A percentile compares a stretch with the other conserved stretches of the same genome.
These are phyloP conservation scores for Phenoliferia sp. DNA, from an alignment of 1,284 basidiomycete species.

Conservation along the genomic window DNA sequence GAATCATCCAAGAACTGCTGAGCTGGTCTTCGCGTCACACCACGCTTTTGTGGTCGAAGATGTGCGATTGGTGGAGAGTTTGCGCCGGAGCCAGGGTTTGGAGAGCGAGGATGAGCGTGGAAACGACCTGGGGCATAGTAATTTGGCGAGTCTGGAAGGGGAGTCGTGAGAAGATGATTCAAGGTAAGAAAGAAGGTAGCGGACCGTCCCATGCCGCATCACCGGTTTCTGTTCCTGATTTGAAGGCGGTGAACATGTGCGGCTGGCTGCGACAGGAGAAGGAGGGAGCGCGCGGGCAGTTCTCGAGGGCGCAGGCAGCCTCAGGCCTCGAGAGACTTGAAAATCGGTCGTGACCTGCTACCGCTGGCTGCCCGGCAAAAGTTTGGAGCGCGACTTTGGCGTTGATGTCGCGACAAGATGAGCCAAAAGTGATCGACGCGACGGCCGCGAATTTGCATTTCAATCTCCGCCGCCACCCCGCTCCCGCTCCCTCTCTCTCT, in stretches of 20 bases:
- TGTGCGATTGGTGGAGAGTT: not conserved
- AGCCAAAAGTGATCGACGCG: not conserved
- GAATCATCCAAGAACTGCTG: not conserved
- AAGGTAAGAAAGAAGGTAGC: not conserved
- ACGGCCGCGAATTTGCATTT: too few relatives aligned
- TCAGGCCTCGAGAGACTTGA: too few relatives aligned
- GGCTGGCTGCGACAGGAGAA: not conserved
- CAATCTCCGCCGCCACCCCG: too few relatives aligned
- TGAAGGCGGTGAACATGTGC: slow-evolving; percentile 20
- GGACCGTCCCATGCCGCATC: slow-evolving; percentile 15
- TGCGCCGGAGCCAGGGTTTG: not conserved
- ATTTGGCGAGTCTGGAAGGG: slow-evolving; percentile 12
- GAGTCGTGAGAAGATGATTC: not conserved
- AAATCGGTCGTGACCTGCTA: not conserved
- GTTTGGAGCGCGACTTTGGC: not conserved
- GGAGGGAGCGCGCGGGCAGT: too few relatives aligned
- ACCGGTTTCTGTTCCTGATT: slow-evolving; percentile 4
- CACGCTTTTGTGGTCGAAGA: not conserved
- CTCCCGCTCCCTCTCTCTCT: not conserved
- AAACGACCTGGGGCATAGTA: slow-evolving; percentile 24
- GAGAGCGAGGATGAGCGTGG: slow-evolving; percentile 15
- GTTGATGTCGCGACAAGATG: not conserved
- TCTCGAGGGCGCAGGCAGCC: too few relatives aligned
- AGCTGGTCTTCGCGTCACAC: not conserved
- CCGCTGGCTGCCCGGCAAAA: not conserved